Evolutionary conservation across 2,329 filamentous ascomycete species (phyloP), one percentile per base, ranked within the genome.

Genomic region (Fusarium paranaense): DNA sequence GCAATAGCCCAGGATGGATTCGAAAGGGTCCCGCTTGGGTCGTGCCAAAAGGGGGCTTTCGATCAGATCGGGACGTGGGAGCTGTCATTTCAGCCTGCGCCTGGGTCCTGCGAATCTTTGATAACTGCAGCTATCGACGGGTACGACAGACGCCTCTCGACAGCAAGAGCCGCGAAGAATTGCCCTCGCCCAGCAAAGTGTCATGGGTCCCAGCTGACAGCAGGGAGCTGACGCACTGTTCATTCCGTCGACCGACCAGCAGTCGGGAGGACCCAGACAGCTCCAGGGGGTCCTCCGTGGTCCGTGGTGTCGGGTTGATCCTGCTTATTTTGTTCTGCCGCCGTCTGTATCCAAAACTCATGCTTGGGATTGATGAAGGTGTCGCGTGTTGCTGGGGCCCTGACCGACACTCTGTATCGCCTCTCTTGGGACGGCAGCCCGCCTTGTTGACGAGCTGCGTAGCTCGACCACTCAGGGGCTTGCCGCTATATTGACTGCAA

Each of bases 341-440:
- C 52, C 45, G 60, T 60, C 40, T 72, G 45, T 66, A 69, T 74
- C 35, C 45, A 58, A 74, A 72, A 74, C 69, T 62, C 33, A 33
- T 20, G 47, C 57, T 64, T 70, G 18, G 45, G 25, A 37, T 62
- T 59, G 47, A 71, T 64, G 52, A 64, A 50, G 20, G 22, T 45
- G 32, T 45, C 50, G 35, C 62, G 37, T 50, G 50, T 54, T 47
- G 40, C 22, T 40, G 35, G 40, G 32, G 42, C 42, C 16, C 38
- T 73, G 71, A 73, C 71, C 71, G 71, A 73, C 67, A 64, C 62
- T 73, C 71, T 60, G 37, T 42, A 27, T 30, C 30, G 33, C 38
- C 54, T 25, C 35, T 27, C 67, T 37, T 71, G 10, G 52, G 5
- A 27, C 50, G 52, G 42, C 6, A 66, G 58, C 54, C 60, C n/a